Evolutionary conservation across 306 rosid species (phyloP).

Genomic region (Begonia fuchsioides): DNA sequence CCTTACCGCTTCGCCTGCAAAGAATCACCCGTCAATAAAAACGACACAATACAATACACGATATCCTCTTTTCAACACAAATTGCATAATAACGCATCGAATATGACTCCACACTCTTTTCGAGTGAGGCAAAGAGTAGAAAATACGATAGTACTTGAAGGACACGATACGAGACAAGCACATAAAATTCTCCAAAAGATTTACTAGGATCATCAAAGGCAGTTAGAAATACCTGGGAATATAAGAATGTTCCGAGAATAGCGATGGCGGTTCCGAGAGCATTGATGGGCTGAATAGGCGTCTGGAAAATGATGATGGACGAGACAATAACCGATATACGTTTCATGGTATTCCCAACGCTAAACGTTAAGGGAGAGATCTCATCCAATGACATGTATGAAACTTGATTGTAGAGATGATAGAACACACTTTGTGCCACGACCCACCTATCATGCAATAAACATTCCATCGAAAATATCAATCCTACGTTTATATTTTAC

Average conservation of each 20-base stretch:
- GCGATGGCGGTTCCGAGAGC: constrained; percentile 97
- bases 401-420: constrained; percentile 87
- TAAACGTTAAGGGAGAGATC: constrained; percentile 89
- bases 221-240: constrained; percentile 56
- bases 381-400: constrained; percentile 89
- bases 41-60: no score
- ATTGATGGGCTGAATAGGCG: constrained; percentile 79
- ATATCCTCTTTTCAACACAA: no score
- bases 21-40: no score
- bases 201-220: no score
- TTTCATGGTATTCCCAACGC: constrained; percentile 94
- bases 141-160: no score
- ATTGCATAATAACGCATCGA: no score
- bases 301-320: constrained; percentile 78
- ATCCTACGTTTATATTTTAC: no score
- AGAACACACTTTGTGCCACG: constrained; percentile 86
- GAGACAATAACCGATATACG: constrained; percentile 86
- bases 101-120: no score
- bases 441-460: constrained; percentile 50
- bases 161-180: no score
- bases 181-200: no score
- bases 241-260: constrained; percentile 76
- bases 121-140: no score
- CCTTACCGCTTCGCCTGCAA: no score
- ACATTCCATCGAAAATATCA: neutral